A percentile compares a stretch with the other conserved stretches of the same genome.
Evolutionary conservation across 2,329 filamentous ascomycete species (phyloP).

Genomic region (Scedosporium aurantiacum): DNA sequence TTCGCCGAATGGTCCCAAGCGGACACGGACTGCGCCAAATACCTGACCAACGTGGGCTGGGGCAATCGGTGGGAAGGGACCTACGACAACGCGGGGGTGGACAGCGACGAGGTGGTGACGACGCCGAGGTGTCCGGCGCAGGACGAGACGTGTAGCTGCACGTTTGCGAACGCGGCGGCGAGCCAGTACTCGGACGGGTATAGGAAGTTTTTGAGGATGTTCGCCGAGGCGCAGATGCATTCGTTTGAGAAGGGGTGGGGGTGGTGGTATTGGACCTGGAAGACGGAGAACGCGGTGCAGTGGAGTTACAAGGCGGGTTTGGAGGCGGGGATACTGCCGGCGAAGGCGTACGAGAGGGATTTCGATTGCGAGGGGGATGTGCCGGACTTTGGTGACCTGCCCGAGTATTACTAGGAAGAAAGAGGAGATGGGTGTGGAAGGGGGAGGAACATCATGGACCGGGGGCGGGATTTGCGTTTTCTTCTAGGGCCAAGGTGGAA

Average conservation of each 20-base stretch:
- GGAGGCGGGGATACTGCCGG: constrained; percentile 49
- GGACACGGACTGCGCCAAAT: constrained; percentile 50
- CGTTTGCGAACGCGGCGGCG: constrained; percentile 46
- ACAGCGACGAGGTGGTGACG: constrained; percentile 49
- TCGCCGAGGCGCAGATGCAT: constrained; percentile 66
- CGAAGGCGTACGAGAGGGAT: constrained; percentile 38
- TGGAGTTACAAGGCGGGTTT: constrained; percentile 61
- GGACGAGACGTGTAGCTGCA: constrained; percentile 45
- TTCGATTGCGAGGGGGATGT: constrained; percentile 33
- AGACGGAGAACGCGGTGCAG: constrained; percentile 59
- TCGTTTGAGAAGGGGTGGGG: constrained; percentile 64
- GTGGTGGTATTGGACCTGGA: constrained; percentile 80
- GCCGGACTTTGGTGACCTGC: constrained; percentile 18
- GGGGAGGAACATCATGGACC: too few relatives aligned
- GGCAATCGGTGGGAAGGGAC: constrained; percentile 66
- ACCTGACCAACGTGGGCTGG: constrained; percentile 59
- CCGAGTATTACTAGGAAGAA: constrained; percentile 3
- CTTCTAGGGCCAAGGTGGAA: neutral
- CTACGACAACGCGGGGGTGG: constrained; percentile 41
- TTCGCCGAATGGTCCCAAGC: constrained; percentile 71
- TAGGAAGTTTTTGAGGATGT: constrained; percentile 57
- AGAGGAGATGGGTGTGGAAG: neutral
- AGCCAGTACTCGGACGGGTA: constrained; percentile 46
- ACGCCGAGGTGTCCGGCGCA: constrained; percentile 48
- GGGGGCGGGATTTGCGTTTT: too few relatives aligned